phyloP scores from a whole-genome alignment of 1,284 basidiomycete genomes.

The Boletus albobrunnescens region DNA sequence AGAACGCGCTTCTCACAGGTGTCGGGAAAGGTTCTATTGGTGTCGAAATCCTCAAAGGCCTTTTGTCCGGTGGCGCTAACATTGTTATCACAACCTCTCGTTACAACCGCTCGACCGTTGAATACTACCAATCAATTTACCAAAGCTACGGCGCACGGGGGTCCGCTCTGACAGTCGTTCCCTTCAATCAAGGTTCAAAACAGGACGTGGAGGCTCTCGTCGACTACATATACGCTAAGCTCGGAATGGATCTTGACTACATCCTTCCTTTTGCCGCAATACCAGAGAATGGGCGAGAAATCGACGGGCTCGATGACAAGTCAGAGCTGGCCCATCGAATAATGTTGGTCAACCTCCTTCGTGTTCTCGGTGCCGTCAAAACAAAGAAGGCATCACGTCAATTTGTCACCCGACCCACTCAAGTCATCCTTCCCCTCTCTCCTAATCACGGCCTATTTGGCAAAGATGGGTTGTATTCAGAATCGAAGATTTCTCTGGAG shows the following conservation, averaged over 20 bases:
- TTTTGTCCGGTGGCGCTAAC: slow-evolving; percentile 92
- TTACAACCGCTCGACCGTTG: slow-evolving; percentile 90
- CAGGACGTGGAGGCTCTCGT: slow-evolving; percentile 97
- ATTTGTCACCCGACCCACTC: slow-evolving; percentile 96
- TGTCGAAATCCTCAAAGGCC: slow-evolving; percentile 94
- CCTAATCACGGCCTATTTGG: slow-evolving; percentile 98
- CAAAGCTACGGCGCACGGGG: slow-evolving; percentile 93
- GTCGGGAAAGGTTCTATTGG: slow-evolving; percentile 98
- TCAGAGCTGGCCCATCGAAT: slow-evolving; percentile 97
- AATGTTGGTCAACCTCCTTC: slow-evolving; percentile 93
- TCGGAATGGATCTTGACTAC: slow-evolving; percentile 95
- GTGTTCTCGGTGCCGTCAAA: slow-evolving; percentile 95
- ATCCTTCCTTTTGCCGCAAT: slow-evolving; percentile 98
- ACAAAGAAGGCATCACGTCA: slow-evolving; percentile 94
- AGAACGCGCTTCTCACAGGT: slow-evolving; percentile 96
- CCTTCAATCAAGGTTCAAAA: slow-evolving; percentile 98
- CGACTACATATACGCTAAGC: slow-evolving; percentile 95
- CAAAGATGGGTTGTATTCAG: slow-evolving; percentile 96
- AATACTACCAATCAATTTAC: slow-evolving; percentile 98
- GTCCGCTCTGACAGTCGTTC: slow-evolving; percentile 93
- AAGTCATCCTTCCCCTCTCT: slow-evolving; percentile 94
- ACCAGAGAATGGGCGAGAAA: slow-evolving; percentile 97
- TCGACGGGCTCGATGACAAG: slow-evolving; percentile 94
- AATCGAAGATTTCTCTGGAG: slow-evolving; percentile 97
- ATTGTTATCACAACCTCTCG: slow-evolving; percentile 97